These are phyloP conservation scores for Colletotrichum coccodes DNA, from an alignment of 2,329 filamentous ascomycete genomes.

Conservation along the genomic window DNA sequence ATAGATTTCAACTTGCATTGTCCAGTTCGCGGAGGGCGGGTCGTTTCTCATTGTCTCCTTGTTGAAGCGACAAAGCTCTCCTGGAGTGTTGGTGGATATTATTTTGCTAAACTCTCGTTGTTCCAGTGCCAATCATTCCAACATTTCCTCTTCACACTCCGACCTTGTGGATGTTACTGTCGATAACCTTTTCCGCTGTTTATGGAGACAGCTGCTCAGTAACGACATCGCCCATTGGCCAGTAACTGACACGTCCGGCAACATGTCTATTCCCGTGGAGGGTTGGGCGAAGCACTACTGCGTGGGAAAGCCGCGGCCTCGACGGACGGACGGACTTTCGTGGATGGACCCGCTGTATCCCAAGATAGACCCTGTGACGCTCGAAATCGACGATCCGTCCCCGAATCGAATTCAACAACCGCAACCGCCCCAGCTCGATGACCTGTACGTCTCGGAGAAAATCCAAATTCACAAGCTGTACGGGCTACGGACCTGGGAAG, in stretches of 20 bases:
- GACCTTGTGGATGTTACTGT: too few relatives aligned
- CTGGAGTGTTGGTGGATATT: too few relatives aligned
- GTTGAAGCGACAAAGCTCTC: too few relatives aligned
- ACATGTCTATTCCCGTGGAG: not conserved
- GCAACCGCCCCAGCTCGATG: slow-evolving; percentile 14
- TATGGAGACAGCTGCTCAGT: too few relatives aligned
- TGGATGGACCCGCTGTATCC: slow-evolving; percentile 24
- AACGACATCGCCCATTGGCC: not conserved
- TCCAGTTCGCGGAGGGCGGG: too few relatives aligned
- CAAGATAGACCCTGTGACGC: slow-evolving; percentile 3
- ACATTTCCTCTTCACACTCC: too few relatives aligned
- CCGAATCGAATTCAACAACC: not conserved
- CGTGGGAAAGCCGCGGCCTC: slow-evolving; percentile 5
- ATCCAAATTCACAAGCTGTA: not conserved
- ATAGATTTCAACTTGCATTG: too few relatives aligned
- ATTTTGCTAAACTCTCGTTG: not conserved
- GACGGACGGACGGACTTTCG: not conserved
- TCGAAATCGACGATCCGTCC: not conserved
- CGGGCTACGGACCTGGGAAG: slow-evolving; percentile 31
- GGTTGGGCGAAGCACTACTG: not conserved
- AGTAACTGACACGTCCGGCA: not conserved
- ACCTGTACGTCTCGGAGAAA: slow-evolving; percentile 16
- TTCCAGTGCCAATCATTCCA: not conserved
- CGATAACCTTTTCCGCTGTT: too few relatives aligned
- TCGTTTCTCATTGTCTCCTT: not conserved